These are phyloP conservation scores for Malbranchea cinnamomea DNA, from an alignment of 2,329 filamentous ascomycete species.

Conservation along the genomic window DNA sequence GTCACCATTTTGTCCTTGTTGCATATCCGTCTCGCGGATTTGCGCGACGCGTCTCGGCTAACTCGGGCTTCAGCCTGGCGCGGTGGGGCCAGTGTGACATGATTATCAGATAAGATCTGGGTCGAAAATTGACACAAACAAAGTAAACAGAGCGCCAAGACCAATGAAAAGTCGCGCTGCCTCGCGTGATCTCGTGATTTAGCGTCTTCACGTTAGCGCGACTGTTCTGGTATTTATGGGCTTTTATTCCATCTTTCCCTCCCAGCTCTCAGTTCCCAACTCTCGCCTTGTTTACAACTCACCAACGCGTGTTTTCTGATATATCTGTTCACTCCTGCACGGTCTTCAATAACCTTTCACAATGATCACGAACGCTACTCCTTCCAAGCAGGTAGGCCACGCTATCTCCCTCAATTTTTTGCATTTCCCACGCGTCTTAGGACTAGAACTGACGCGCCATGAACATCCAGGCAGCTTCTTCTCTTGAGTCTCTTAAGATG, in stretches of 20 bases:
- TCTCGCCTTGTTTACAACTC: constrained; percentile 14
- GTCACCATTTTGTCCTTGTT: too few relatives aligned
- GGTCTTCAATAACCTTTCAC: constrained; percentile 17
- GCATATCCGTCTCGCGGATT: too few relatives aligned
- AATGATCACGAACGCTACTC: constrained; percentile 67
- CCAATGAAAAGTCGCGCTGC: constrained; percentile 7
- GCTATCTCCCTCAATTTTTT: constrained; percentile 19
- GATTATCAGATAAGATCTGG: constrained; percentile 12
- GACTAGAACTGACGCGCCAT: constrained; percentile 22
- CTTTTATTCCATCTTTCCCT: constrained; percentile 5
- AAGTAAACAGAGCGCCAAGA: too few relatives aligned
- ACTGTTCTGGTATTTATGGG: constrained; percentile 9
- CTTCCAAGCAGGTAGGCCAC: constrained; percentile 54
- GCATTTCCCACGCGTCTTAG: constrained; percentile 18
- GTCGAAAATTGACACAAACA: too few relatives aligned
- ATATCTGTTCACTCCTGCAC: constrained; percentile 8
- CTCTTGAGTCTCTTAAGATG: constrained; percentile 80
- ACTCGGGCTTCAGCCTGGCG: too few relatives aligned
- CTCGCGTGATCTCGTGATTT: constrained; percentile 13
- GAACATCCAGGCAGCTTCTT: constrained; percentile 57
- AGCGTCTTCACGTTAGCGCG: constrained; percentile 9
- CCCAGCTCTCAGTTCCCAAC: constrained; percentile 8
- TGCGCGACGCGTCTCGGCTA: too few relatives aligned
- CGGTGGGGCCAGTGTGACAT: too few relatives aligned
- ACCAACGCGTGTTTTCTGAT: too few relatives aligned